These are phyloP conservation scores for Lenzites betulinus DNA, from an alignment of 768 basidiomycete species.

Conservation along the genomic window DNA sequence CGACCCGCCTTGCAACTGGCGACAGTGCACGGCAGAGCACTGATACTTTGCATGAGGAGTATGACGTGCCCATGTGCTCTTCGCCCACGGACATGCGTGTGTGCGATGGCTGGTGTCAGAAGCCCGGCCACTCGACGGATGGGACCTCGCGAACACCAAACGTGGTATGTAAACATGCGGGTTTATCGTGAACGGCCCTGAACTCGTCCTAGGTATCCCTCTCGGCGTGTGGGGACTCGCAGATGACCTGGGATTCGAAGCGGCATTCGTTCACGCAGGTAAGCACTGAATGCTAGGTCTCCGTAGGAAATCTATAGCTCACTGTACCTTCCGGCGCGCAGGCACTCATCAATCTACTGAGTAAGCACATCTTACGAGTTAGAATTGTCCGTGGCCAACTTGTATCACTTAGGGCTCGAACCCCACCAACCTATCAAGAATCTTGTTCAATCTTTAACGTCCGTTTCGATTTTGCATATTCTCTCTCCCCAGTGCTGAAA, in stretches of 20 bases:
- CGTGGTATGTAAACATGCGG: slow-evolving; percentile 2
- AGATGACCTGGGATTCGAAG: slow-evolving; percentile 27
- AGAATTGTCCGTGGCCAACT: background rate
- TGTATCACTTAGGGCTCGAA: background rate
- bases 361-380: background rate
- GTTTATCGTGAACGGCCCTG: too few species aligned
- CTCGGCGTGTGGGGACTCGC: slow-evolving; percentile 27
- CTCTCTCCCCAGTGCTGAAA: background rate
- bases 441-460: slow-evolving; percentile 5
- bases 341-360: slow-evolving; percentile 9
- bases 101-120: slow-evolving; percentile 26
- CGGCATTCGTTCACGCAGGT: slow-evolving; percentile 23
- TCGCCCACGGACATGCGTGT: slow-evolving; percentile 19
- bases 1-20: background rate
- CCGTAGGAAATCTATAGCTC: background rate
- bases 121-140: background rate
- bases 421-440: slow-evolving; percentile 9
- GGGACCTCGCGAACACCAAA: background rate
- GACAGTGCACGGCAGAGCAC: background rate
- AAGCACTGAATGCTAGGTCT: background rate
- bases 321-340: background rate
- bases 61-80: slow-evolving; percentile 11
- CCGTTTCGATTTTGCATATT: background rate
- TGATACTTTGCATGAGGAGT: background rate
- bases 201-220: slow-evolving; percentile 17